Evolutionary conservation across 1,284 basidiomycete genomes (phyloP), one percentile per base, ranked within the genome.

Genomic region (Malassezia furfur): DNA sequence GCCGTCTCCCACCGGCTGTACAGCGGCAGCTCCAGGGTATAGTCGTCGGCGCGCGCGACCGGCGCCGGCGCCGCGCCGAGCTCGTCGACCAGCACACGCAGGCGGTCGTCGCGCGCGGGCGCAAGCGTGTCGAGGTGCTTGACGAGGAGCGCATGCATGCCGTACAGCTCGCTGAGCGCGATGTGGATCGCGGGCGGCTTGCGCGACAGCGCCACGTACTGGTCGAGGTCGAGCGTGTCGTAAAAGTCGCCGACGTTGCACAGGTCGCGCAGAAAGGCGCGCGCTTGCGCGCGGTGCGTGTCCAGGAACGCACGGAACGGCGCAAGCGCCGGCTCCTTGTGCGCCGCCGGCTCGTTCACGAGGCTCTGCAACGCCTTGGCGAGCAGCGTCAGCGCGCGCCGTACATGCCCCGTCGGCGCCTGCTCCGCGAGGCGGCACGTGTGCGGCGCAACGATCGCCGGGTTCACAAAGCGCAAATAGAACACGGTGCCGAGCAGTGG

Each of bases 191-290:
- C 84, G 60, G 96, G 80, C 75, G 98, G 93, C 78, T 96, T 96
- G 81, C 98, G 98, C 56, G 91, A 96, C 57, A 99, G 79, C 12
- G 94, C 93, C 91, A 99, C 96, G 77, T 99, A 99, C 80, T 98
- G 94, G 77, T 98, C 93, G 85, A 96, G 91, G 88, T 99, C 94
- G 53, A 99, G 81, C 10, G 93, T 91, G 66, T 98, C 94, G 77
- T 96, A 96, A 76, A 99, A 99, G 78, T 98, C 94, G 57, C 90
- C 91, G 53, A 99, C 93, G 77, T 98, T 94, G 74, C 94, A 96
- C 52, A 99, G 80, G 63, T 84, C 85, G 76, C 96, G 96, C 68
- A 98, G 80, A 78, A 99, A 98, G 67, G 87, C 85, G 75, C 96
- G 96, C 79, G 98, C 96, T 51, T 90, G 83, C 15, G 87, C 84